Base-by-base conservation (phyloP, 1,284 basidiomycete genomes). In the Malassezia japonica region DNA sequence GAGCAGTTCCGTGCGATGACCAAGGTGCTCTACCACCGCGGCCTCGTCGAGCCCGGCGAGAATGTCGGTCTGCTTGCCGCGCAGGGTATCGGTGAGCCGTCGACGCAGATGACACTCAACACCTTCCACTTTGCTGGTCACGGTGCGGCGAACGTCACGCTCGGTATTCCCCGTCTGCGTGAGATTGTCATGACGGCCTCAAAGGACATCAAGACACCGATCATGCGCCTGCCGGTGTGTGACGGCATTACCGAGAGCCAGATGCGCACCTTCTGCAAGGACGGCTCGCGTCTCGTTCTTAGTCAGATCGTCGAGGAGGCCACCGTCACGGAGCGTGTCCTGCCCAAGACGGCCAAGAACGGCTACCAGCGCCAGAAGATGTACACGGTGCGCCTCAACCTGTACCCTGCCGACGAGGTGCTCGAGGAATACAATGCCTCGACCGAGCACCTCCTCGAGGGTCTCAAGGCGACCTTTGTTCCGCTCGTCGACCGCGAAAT, bases 141-240 rank as follows among this genome's bases (percentile, higher is more conserved):
- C 74, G 94, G 94, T 76, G 92, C 94, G 52, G 92, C 94, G 32
- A 99, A 99, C 74, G 94, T 99, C 57, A 99, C 94, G 2, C 81
- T 99, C 41, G 94, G 94, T 81, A 98, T 99, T 63, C 94, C 94
- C 40, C 91, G 94, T 75, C 78, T 99, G 21, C 84, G 92, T 74
- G 94, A 99, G 76, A 96, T 99, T 66, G 88, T 99, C 69, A 96
- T 98, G 91, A 96, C 94, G 0, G 94, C 94, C 6, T 92, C 94
- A 5, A 82, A 83, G 63, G 87, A 91, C 65, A 94, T 92, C 51
- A 91, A 91, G 75, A 99, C 92, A 2, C 94, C 94, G 12, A 96
- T 91, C n/a, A 98, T 98, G 94, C 84, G 79, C 35, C 85, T 98
- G 75, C 82, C 81, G 24, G 55, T 68, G 23, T 53, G 64, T 1